These are phyloP conservation scores for Colletotrichum simmondsii DNA, from an alignment of 2,329 filamentous ascomycete genomes.

Conservation along the genomic window DNA sequence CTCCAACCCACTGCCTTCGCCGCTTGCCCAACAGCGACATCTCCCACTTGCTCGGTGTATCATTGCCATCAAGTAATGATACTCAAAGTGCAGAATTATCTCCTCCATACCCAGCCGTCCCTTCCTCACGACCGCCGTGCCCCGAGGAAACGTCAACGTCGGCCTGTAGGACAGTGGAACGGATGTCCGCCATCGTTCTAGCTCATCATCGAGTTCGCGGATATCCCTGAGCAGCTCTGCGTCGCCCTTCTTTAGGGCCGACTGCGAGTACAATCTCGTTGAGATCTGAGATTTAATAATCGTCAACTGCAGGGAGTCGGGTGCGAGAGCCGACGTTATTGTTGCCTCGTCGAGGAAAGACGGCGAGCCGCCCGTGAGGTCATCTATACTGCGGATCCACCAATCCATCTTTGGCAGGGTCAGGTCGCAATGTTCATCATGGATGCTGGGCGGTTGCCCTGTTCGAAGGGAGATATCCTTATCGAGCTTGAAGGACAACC, in stretches of 20 bases:
- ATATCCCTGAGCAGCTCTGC: conserved; percentile 65
- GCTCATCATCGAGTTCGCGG: conserved; percentile 65
- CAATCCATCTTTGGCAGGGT: conserved; percentile 54
- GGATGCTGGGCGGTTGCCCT: conserved; percentile 61
- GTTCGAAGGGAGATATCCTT: conserved; percentile 66
- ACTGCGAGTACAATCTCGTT: conserved; percentile 59
- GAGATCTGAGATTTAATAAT: conserved; percentile 63
- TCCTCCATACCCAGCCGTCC: conserved; percentile 55
- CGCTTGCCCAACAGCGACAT: conserved; percentile 54
- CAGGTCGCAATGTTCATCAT: conserved; percentile 64
- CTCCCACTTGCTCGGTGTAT: conserved; percentile 67
- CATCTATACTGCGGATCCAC: conserved; percentile 28
- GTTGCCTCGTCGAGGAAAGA: conserved; percentile 26
- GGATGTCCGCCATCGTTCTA: conserved; percentile 65
- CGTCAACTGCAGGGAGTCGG: conserved; percentile 59
- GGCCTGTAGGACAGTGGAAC: conserved; percentile 58
- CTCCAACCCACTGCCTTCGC: conserved; percentile 35
- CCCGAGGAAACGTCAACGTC: conserved; percentile 53
- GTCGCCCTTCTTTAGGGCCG: conserved; percentile 60
- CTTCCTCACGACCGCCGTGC: conserved; percentile 37
- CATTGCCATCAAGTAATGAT: conserved; percentile 64
- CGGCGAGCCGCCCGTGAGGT: conserved; percentile 36
- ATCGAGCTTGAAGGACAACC: conserved; percentile 65
- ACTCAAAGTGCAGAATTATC: conserved; percentile 63
- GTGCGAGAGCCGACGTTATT: conserved; percentile 45